These are phyloP conservation scores for Penicillium nucicola DNA, from an alignment of 495 filamentous ascomycete species.

Conservation along the genomic window DNA sequence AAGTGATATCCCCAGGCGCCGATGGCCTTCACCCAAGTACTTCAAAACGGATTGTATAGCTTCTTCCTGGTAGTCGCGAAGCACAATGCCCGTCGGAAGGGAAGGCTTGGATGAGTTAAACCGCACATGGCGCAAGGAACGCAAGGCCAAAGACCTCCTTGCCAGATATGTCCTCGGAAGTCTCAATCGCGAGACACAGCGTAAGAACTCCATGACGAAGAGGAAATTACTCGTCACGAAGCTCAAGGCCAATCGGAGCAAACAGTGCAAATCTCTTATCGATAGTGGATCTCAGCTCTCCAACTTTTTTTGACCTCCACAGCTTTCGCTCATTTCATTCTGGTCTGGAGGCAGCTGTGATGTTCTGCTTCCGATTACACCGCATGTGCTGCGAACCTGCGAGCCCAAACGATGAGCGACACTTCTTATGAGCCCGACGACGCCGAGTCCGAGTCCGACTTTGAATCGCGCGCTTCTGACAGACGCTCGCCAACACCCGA, in stretches of 20 bases:
- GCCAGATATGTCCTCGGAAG: background rate
- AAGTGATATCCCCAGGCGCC: constrained; percentile 80
- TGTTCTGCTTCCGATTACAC: constrained; percentile 16
- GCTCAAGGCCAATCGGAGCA: constrained; percentile 14
- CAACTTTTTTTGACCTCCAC: constrained; percentile 17
- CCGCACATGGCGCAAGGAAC: constrained; percentile 8
- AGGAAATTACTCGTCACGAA: background rate
- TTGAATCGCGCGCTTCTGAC: constrained; percentile 5
- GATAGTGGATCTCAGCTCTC: constrained; percentile 6
- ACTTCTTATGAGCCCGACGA: constrained; percentile 31
- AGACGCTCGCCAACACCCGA: constrained; percentile 9
- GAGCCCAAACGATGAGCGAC: constrained; percentile 38
- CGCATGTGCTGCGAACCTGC: constrained; percentile 19
- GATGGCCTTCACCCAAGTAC: constrained; percentile 69
- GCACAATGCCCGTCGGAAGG: constrained; percentile 42
- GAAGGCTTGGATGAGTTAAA: constrained; percentile 27
- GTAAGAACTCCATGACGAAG: constrained; percentile 31
- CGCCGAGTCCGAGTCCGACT: constrained; percentile 20
- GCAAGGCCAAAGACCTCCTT: background rate
- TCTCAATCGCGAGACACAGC: constrained; percentile 21
- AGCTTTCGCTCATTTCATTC: background rate
- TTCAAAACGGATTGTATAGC: constrained; percentile 82
- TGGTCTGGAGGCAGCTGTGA: constrained; percentile 18
- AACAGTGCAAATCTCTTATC: constrained; percentile 41
- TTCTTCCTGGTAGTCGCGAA: constrained; percentile 81